phyloP scores from a whole-genome alignment of 768 basidiomycete species.

The Russula sp. region DNA sequence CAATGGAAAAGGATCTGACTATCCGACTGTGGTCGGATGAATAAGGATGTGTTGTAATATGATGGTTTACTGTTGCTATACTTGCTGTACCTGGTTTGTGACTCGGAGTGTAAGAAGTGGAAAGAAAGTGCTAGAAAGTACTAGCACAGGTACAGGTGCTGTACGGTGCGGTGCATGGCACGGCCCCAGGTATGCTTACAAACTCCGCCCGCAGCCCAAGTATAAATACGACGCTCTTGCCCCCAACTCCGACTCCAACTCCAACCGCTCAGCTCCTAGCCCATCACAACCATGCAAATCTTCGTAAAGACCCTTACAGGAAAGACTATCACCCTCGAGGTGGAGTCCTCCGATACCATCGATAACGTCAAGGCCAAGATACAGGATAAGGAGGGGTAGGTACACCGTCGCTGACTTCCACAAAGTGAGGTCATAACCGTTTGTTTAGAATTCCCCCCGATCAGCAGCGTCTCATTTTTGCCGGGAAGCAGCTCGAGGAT shows the following conservation, averaged over 20 bases:
- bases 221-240: not conserved
- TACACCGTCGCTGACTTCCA: constrained; percentile 26
- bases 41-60: not conserved
- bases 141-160: not conserved
- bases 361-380: constrained; percentile 76
- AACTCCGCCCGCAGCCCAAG: constrained; percentile 7
- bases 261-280: not conserved
- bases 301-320: constrained; percentile 57
- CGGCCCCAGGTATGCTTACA: not conserved
- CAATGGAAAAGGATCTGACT: constrained; percentile 81
- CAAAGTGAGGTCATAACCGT: not conserved
- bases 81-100: not conserved
- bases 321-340: constrained; percentile 73
- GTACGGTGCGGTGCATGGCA: too few species aligned
- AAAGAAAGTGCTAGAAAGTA: not conserved
- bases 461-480: constrained; percentile 74
- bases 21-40: constrained; percentile 56
- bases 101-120: not conserved
- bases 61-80: not conserved
- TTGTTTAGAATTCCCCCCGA: constrained; percentile 63
- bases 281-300: constrained; percentile 36
- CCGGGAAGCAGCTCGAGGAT: constrained; percentile 80
- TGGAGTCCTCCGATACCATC: constrained; percentile 64
- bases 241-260: not conserved
- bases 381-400: constrained; percentile 84